Base-by-base conservation (phyloP, 805 yeast species). In the Blastobotrys parvus region DNA sequence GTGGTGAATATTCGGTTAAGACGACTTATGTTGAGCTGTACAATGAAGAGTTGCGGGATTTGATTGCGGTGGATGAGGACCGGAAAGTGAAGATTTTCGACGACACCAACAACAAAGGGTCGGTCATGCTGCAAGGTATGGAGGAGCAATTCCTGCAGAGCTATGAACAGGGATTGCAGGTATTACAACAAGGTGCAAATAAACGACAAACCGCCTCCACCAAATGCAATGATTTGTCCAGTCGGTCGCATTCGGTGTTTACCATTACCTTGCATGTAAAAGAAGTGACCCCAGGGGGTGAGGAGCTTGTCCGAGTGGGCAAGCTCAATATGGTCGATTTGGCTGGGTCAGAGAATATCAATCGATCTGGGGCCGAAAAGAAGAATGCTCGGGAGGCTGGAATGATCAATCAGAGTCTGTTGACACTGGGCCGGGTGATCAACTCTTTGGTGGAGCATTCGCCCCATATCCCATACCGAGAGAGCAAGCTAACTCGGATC, bases 301-400 rank as follows among this genome's bases (percentile, higher is more conserved):
- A 74, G 53, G 79, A 75, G 47, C 50, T 65, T 23, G 69, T 72
- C 46, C 63, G 77, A 47, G 62, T 71, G 22, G 81, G 88, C 3
- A 85, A 83, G 55, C 70, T 85, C 58, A 85, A 87, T 56, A 65
- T 87, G 25, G 97, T 89, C 4, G 97, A 89, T 65, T 69, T 89
- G 49, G 97, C 97, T 0, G 97, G 97, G 0, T 84, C 94, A 3
- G 97, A 89, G 61, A 87, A 88, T 58, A 81, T 89, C 44, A 73
- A 68, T 49, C 68, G 87, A 54, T 82, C 95, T 0, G 97, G 97
- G 3, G 94, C 96, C 0, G 69, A 75, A 17, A 78, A 82, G 50
- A 81, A 78, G 58, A 69, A 95, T 38, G 95, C 94, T 0, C 78
- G 86, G 52, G 97, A 89, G 57, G 95, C 96, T 0, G 96, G 95